Conservation (phyloP, 75 land plant species). For the Picea glauca region DNA sequence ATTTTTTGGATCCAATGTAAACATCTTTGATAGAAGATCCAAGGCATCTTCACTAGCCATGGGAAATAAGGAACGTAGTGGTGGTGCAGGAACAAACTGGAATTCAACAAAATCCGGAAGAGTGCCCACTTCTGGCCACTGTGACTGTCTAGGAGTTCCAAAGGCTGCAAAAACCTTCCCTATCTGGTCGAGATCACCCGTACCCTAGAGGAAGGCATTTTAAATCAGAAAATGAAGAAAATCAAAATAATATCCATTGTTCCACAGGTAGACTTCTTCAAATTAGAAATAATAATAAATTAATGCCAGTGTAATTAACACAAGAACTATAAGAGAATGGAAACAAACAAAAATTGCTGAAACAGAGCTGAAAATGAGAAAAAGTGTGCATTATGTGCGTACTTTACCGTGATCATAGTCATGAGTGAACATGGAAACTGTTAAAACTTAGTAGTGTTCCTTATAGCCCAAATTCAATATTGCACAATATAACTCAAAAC, state of each 20-base stretch:
- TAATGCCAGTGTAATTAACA: not conserved
- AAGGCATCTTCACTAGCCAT: slow-evolving; percentile 94
- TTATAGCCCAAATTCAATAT: not conserved
- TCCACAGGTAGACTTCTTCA: not conserved
- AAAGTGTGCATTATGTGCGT: not conserved
- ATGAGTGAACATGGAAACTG: not conserved
- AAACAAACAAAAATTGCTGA: no score
- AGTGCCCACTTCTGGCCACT: slow-evolving; percentile 93
- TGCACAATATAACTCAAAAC: not conserved
- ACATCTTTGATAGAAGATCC: slow-evolving; percentile 88
- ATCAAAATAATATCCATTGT: not conserved
- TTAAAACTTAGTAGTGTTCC: not conserved
- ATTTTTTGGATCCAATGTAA: slow-evolving; percentile 84
- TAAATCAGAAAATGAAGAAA: slow-evolving; percentile 4
- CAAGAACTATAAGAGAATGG: not conserved
- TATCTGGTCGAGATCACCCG: slow-evolving; percentile 93
- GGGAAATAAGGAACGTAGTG: slow-evolving; percentile 79
- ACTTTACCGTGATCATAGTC: not conserved
- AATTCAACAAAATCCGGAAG: slow-evolving; percentile 98
- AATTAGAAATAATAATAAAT: not conserved
- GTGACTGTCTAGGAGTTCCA: slow-evolving; percentile 89
- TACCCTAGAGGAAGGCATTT: slow-evolving; percentile 44
- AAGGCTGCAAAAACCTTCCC: slow-evolving; percentile 98
- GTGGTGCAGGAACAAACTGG: slow-evolving; percentile 76
- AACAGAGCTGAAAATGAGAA: not conserved